Conservation (phyloP, 805 yeast genomes). For the Cyberlindnera japonica region DNA sequence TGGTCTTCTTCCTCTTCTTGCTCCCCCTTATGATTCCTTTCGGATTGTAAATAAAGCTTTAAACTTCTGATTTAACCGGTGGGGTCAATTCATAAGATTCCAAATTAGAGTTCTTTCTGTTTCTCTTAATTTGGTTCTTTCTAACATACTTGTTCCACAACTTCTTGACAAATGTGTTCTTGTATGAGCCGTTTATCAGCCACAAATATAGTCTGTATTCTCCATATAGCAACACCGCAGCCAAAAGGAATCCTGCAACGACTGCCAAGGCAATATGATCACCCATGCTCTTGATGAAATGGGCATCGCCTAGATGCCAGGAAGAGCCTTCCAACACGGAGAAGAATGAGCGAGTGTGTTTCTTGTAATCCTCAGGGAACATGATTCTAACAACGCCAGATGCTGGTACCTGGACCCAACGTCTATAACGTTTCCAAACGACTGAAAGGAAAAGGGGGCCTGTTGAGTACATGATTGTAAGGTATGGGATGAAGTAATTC, state of each 20-base stretch:
- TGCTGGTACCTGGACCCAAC: constrained; percentile 65
- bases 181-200: constrained; percentile 32
- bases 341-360: constrained; percentile 60
- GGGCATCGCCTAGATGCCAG: constrained; percentile 90
- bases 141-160: constrained; percentile 19
- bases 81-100: constrained; percentile 21
- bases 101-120: constrained; percentile 27
- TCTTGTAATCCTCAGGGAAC: constrained; percentile 70
- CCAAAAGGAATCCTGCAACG: constrained; percentile 62
- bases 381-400: constrained; percentile 65
- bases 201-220: constrained; percentile 46
- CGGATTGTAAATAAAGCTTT: neutral
- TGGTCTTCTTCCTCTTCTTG: no score
- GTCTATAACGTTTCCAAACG: constrained; percentile 81
- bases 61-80: constrained; percentile 7
- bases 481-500: constrained; percentile 82
- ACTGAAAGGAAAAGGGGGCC: constrained; percentile 88
- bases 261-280: constrained; percentile 72
- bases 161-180: constrained; percentile 15
- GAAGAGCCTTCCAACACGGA: constrained; percentile 78
- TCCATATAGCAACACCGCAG: constrained; percentile 40
- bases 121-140: constrained; percentile 22
- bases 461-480: constrained; percentile 90
- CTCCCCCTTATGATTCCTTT: no score
- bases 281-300: constrained; percentile 67